Conservation (phyloP, 345 rosid genomes). For the Linum usitatissimum region DNA sequence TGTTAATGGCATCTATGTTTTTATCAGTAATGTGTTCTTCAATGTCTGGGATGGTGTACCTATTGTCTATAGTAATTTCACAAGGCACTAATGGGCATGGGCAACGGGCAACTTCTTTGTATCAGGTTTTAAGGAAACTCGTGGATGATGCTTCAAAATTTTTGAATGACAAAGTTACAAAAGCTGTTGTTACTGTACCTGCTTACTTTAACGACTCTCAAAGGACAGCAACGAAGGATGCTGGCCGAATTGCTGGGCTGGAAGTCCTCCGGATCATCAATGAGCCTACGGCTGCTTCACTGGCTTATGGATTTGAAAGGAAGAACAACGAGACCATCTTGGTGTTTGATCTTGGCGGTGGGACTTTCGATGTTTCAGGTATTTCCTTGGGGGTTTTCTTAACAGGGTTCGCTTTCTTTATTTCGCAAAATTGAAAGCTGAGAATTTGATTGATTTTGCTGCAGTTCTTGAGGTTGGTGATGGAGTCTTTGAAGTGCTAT, state of each 20-base stretch:
- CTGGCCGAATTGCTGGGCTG: slow-evolving; percentile 37
- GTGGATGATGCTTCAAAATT: slow-evolving; percentile 79
- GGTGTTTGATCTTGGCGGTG: slow-evolving; percentile 99
- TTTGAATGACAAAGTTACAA: slow-evolving; percentile 23
- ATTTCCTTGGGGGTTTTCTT: neutral
- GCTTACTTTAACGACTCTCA: slow-evolving; percentile 32
- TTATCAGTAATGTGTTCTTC: neutral
- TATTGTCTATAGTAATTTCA: too few relatives aligned
- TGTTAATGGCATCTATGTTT: neutral
- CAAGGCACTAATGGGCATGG: too few relatives aligned
- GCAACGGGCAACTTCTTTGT: neutral
- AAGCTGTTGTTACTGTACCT: slow-evolving; percentile 25
- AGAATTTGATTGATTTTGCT: neutral
- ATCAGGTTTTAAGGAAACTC: slow-evolving; percentile 86
- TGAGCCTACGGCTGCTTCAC: slow-evolving; percentile 95
- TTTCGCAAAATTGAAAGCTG: neutral
- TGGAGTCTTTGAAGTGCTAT: slow-evolving; percentile 97
- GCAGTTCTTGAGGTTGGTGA: slow-evolving; percentile 99
- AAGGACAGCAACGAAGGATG: slow-evolving; percentile 96
- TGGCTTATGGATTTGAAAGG: slow-evolving; percentile 98
- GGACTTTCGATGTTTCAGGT: slow-evolving; percentile 99
- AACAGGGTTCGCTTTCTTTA: too few relatives aligned
- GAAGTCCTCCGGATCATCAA: slow-evolving; percentile 73
- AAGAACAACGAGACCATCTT: slow-evolving; percentile 91
- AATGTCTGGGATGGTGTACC: neutral